Conservation (phyloP, 495 filamentous ascomycete species). For the Talaromyces thailandensis region DNA sequence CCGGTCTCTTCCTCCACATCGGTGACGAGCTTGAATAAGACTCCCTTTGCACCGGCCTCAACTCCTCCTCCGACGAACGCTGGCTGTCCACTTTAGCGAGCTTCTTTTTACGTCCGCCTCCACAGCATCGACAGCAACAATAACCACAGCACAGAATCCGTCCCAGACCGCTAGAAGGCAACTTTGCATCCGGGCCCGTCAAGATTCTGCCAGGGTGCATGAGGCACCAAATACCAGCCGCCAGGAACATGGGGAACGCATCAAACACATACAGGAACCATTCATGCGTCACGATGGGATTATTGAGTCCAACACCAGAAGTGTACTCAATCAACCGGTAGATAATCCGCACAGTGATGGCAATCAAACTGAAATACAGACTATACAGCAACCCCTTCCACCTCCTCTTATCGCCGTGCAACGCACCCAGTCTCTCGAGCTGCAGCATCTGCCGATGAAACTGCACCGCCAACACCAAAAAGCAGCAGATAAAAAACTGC, state of each 20-base stretch:
- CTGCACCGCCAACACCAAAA: conserved; percentile 31
- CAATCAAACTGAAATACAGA: conserved; percentile 38
- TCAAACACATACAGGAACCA: conserved; percentile 44
- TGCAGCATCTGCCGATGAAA: conserved; percentile 36
- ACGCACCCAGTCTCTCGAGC: conserved; percentile 21
- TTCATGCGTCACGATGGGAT: conserved; percentile 43
- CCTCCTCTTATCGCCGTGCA: conserved; percentile 7
- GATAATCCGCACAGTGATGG: conserved; percentile 45
- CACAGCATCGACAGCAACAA: background rate
- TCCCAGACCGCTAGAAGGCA: background rate
- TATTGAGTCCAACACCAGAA: conserved; percentile 23
- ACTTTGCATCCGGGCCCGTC: conserved; percentile 25
- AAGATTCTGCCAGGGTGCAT: conserved; percentile 45
- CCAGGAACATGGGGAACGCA: conserved; percentile 44
- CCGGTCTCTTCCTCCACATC: background rate
- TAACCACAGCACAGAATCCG: conserved; percentile 2
- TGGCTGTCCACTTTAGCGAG: background rate
- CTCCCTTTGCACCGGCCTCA: background rate
- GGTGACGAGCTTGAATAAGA: background rate
- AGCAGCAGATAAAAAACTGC: conserved; percentile 44
- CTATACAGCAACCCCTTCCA: conserved; percentile 39
- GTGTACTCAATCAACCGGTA: conserved; percentile 49
- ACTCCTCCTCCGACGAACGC: background rate
- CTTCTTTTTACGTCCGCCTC: background rate
- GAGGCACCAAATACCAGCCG: conserved; percentile 34